Conservation (phyloP, 306 rosid genomes). For the Oemleria cerasiformis region DNA sequence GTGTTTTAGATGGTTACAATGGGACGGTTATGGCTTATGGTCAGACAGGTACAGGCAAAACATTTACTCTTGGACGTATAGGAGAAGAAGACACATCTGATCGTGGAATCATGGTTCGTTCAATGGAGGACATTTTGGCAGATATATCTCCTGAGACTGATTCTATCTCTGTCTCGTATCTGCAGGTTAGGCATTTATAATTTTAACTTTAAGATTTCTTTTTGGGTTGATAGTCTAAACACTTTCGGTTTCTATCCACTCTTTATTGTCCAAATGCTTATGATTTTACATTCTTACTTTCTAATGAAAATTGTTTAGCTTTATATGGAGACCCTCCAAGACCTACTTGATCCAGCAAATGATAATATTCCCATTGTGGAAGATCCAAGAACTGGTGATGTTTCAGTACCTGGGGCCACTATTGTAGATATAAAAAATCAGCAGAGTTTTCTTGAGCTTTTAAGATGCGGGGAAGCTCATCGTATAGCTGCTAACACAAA, state of each 20-base stretch:
- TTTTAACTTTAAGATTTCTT: neutral
- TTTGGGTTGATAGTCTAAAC: slow-evolving; percentile 23
- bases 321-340: slow-evolving; percentile 93
- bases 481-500: slow-evolving; percentile 92
- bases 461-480: slow-evolving; percentile 86
- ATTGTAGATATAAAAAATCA: slow-evolving; percentile 82
- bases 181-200: slow-evolving; percentile 53
- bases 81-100: slow-evolving; percentile 82
- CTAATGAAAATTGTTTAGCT: slow-evolving; percentile 45
- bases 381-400: slow-evolving; percentile 91
- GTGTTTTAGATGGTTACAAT: slow-evolving; percentile 93
- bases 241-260: slow-evolving; percentile 15
- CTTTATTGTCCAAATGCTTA: slow-evolving; percentile 19
- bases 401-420: slow-evolving; percentile 81
- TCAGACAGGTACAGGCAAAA: slow-evolving; percentile 97
- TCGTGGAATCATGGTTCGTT: slow-evolving; percentile 96
- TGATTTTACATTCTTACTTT: slow-evolving; percentile 11
- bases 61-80: slow-evolving; percentile 86
- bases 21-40: slow-evolving; percentile 99
- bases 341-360: slow-evolving; percentile 82
- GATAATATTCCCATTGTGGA: slow-evolving; percentile 91
- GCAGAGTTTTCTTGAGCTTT: slow-evolving; percentile 65
- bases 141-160: slow-evolving; percentile 72
- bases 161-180: slow-evolving; percentile 69
- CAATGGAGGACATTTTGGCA: slow-evolving; percentile 90